Conservation (phyloP, 352 stramenopile genomes). For the Pythium dissimile region DNA sequence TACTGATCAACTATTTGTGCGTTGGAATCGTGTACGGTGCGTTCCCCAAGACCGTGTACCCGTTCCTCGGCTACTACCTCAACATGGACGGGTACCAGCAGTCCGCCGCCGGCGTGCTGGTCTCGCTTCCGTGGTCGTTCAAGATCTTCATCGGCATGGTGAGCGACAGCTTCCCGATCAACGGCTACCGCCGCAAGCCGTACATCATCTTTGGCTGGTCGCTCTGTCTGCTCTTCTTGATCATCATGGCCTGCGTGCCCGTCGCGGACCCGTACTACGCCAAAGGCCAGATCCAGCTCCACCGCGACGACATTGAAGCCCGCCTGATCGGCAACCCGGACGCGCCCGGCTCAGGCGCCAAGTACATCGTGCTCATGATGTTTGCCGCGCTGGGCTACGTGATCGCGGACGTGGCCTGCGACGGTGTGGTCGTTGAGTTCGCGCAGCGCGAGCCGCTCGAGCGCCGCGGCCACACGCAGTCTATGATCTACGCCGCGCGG, state of each 20-base stretch:
- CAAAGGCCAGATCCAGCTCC: conserved; percentile 5
- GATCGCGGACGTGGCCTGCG: conserved; percentile 48
- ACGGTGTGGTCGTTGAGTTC: conserved; percentile 36
- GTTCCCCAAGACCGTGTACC: conserved; percentile 23
- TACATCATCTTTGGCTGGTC: conserved; percentile 32
- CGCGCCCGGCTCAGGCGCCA: conserved; percentile 10
- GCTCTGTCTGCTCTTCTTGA: conserved; percentile 11
- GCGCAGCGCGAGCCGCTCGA: conserved; percentile 25
- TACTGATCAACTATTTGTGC: conserved; percentile 22
- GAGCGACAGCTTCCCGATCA: conserved; percentile 27
- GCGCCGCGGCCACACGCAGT: conserved; percentile 26
- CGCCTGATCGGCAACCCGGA: conserved; percentile 11
- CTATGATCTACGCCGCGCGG: conserved; percentile 27
- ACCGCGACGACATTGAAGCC: conserved; percentile 2
- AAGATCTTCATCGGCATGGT: conserved; percentile 29
- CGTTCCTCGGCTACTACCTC: conserved; percentile 24
- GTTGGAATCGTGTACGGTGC: conserved; percentile 20
- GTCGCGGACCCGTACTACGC: conserved; percentile 20
- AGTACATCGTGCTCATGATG: conserved; percentile 38
- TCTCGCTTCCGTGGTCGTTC: conserved; percentile 26
- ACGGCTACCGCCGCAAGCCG: conserved; percentile 25
- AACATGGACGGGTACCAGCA: conserved; percentile 22
- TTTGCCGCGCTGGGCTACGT: conserved; percentile 48
- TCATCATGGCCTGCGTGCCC: conserved; percentile 16
- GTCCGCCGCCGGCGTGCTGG: conserved; percentile 13